phyloP scores from a whole-genome alignment of 768 basidiomycete genomes.

The Boletellus ananiceps region DNA sequence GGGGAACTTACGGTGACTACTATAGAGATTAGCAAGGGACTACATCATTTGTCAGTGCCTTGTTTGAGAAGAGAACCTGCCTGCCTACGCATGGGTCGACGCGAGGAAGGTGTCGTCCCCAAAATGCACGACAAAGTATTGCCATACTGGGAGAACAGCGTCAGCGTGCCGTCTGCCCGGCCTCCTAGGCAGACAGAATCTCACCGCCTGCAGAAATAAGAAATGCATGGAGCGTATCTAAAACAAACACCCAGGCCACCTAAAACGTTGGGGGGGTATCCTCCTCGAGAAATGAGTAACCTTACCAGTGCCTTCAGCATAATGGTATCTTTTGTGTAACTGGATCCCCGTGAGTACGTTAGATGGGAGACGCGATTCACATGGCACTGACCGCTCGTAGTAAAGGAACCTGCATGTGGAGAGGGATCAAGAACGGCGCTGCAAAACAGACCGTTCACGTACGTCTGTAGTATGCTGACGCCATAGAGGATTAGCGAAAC shows the following conservation, averaged over 20 bases:
- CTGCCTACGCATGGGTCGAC: conserved; percentile 18
- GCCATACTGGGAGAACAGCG: conserved; percentile 14
- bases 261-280: not conserved
- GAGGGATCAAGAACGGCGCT: not conserved
- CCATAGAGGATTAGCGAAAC: conserved; percentile 22
- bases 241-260: conserved; percentile 21
- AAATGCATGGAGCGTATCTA: conserved; percentile 16
- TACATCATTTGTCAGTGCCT: conserved; percentile 9
- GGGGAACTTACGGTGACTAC: conserved; percentile 17
- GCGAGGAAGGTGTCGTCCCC: conserved; percentile 13
- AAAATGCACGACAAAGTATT: conserved; percentile 21
- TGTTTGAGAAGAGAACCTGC: conserved; percentile 3
- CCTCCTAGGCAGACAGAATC: not conserved
- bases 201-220: conserved; percentile 20
- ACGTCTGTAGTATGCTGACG: conserved; percentile 25
- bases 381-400: conserved; percentile 20
- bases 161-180: conserved; percentile 1
- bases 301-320: conserved; percentile 16
- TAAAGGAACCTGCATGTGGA: conserved; percentile 19
- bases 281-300: not conserved
- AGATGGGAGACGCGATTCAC: not conserved
- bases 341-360: conserved; percentile 8
- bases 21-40: conserved; percentile 19
- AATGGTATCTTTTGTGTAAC: conserved; percentile 10
- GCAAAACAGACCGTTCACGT: not conserved